Evolutionary conservation across 1,284 basidiomycete species (phyloP), one percentile per base, ranked within the genome.

Genomic region (Apiotrichum siamense): DNA sequence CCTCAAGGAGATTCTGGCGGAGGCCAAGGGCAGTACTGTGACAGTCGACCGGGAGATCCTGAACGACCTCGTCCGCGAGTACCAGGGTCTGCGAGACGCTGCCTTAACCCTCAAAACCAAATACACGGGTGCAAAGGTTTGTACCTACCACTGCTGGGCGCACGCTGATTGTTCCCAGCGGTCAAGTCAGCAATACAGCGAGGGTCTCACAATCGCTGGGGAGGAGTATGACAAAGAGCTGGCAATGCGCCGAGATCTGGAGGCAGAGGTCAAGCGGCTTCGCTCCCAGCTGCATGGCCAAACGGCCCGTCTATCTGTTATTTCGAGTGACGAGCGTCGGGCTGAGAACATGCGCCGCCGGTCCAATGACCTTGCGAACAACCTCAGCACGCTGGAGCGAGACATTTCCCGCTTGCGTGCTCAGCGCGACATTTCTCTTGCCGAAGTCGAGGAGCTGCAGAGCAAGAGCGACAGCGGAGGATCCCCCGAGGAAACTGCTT

Each of bases 171-270:
- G 25, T 38, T 26, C 20, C 3, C 66, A 91, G 88, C 78, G 89
- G 48, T 82, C 85, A 40, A 94, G 89, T 69, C 87, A 88, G 66
- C 87, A 90, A 63, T 92, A 89, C 60, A 87, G 92, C 52, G 87
- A 93, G 58, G 93, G 94, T 15, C 77, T 97, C 49, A 86, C 85
- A 0, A 87, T 92, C 36, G 93, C 94, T 2, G 87, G 91, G 59
- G 85, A 87, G 47, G 93, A 97, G 70, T 97, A 93, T 67, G 91
- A 96, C 69, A 83, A 82, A 50, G 93, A 97, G 72, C 79, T 91
- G 40, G 83, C 87, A 49, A 83, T 85, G 26, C 81, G 93, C 20
- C 82, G 86, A 21, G 92, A 96, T 58, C 88, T 89, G 3, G 92
- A 97, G 75, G 84, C 87, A 0, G 91, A 96, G 75, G 87, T 97